A percentile compares a stretch with the other conserved stretches of the same genome.
phyloP scores from a whole-genome alignment of 805 yeast species.

The Hyphopichia homilentoma region DNA sequence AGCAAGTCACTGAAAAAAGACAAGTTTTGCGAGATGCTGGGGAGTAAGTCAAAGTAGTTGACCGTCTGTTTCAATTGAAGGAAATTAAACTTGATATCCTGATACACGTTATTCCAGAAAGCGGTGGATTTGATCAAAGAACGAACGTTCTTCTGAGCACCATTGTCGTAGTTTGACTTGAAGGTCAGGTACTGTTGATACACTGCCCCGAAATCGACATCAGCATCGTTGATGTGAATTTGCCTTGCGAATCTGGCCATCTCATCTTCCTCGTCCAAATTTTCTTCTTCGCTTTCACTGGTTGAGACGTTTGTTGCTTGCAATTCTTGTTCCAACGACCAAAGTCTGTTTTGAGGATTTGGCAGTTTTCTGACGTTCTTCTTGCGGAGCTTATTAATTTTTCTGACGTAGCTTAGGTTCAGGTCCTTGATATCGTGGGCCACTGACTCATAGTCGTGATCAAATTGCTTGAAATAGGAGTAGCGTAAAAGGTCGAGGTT shows the following conservation, averaged over 20 bases:
- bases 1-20: conserved; percentile 18
- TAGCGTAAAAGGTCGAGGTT: conserved; percentile 12
- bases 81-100: conserved; percentile 21
- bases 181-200: conserved; percentile 2
- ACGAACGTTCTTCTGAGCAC: background rate
- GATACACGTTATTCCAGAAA: conserved; percentile 30
- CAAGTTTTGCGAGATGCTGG: conserved; percentile 13
- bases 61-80: conserved; percentile 9
- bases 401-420: conserved; percentile 1
- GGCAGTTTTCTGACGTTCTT: background rate
- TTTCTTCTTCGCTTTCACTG: conserved; percentile 1
- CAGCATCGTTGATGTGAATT: background rate
- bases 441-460: conserved; percentile 5
- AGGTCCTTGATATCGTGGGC: background rate
- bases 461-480: conserved; percentile 12
- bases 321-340: too few species aligned
- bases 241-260: background rate
- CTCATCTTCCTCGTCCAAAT: background rate
- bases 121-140: conserved; percentile 11
- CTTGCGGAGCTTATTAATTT: background rate
- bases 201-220: background rate
- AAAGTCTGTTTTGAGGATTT: background rate
- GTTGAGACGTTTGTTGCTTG: too few species aligned
- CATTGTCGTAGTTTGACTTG: background rate
- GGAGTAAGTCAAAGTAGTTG: conserved; percentile 16